Base-by-base conservation (phyloP, 768 basidiomycete genomes). In the Trametes cingulata region DNA sequence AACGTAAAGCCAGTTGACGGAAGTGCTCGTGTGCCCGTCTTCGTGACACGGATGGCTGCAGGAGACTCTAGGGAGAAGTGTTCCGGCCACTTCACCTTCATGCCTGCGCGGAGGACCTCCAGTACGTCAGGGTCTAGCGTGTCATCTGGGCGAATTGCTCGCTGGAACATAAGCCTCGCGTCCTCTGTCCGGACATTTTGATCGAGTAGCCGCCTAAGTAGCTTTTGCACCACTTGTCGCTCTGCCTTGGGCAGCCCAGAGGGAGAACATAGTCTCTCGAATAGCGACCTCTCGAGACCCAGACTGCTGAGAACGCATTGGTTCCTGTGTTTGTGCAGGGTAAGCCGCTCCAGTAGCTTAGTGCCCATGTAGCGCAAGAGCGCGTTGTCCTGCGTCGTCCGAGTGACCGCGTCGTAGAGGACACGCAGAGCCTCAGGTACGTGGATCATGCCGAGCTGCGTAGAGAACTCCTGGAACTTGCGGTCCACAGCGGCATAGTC, bases 11-110 rank as follows among this genome's bases (percentile, higher is more conserved):
- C 92, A 13, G 79, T 72, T 1, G 75, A 65, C 0, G 88, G 86
- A 43, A 91, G 71, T 0, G 82, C 82, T 59, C 79, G 81, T 36
- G 72, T 69, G n/a, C 72, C 74, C n/a, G 77, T 74, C 45, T 85
- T 80, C 1, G 73, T 72, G 33, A 87, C 69, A 3, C 77, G 74
- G 6, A 91, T 63, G 9, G 81, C 74, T 2, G 87, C 82, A 6
- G 75, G 70, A 1, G 80, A 79, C 68, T 85, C 85, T 65, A 93
- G 74, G 2, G 85, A 88, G 60, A 94, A 82, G 68, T 93, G 91
- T 56, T 85, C 82, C 0, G 88, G 84, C 92, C 91, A 93, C 35
- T 85, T 80, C 39, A 85, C 85, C 70, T 84, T 87, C 79, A 90
- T 86, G 2, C 84, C 85, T 46, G 81, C 79, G 7, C 88, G 82